These are phyloP conservation scores for Pythium pyrilobum DNA, from an alignment of 352 stramenopile species.

Conservation along the genomic window DNA sequence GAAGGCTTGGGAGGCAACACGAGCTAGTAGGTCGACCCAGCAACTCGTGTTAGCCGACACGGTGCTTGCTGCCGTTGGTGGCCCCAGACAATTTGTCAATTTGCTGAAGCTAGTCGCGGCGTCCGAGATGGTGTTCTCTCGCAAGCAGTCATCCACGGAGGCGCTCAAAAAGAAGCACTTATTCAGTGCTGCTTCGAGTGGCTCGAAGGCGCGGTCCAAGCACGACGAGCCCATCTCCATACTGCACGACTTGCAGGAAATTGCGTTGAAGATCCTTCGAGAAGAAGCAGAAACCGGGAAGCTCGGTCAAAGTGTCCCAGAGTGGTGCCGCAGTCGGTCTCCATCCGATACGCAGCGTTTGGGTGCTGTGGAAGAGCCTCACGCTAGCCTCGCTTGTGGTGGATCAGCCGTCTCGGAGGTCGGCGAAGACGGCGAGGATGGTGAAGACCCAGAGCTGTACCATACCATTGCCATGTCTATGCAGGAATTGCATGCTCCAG, in stretches of 20 bases:
- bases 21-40: background rate
- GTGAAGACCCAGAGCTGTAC: constrained; percentile 27
- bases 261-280: constrained; percentile 47
- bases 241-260: constrained; percentile 40
- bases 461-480: constrained; percentile 42
- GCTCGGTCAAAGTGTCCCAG: constrained; percentile 9
- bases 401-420: too few species aligned
- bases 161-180: background rate
- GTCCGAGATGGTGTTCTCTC: constrained; percentile 64
- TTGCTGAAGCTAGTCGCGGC: constrained; percentile 78
- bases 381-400: background rate
- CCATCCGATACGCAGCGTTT: background rate
- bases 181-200: background rate
- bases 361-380: background rate
- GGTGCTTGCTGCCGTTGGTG: constrained; percentile 51
- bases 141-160: constrained; percentile 6
- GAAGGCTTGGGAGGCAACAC: constrained; percentile 3
- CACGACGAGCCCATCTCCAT: constrained; percentile 34
- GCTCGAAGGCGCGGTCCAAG: background rate
- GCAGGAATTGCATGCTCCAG: constrained; percentile 13
- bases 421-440: too few species aligned
- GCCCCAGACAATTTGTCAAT: constrained; percentile 69
- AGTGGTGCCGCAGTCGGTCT: constrained; percentile 6
- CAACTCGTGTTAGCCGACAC: constrained; percentile 11
- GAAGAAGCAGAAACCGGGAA: constrained; percentile 46